A percentile compares a stretch with the other conserved stretches of the same genome.
These are phyloP conservation scores for Aspergillus fumigatus DNA, from an alignment of 2,329 filamentous ascomycete genomes.

Conservation along the genomic window DNA sequence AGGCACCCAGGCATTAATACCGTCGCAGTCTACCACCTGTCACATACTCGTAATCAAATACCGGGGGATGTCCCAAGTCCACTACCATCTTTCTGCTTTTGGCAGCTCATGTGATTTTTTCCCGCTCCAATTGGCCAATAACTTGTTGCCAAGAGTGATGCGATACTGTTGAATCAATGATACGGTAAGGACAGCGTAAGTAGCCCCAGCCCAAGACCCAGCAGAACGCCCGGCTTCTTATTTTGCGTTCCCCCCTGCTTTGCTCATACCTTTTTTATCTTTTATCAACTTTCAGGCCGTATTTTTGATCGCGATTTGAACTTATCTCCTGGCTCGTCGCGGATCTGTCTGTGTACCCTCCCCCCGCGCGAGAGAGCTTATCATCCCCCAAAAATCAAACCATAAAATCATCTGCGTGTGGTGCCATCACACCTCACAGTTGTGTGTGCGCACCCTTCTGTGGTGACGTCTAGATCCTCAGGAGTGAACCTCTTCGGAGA, in stretches of 20 bases:
- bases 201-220: background rate
- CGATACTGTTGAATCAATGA: background rate
- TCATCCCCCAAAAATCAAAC: constrained; percentile 5
- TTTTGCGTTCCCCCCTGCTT: constrained; percentile 18
- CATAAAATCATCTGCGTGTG: background rate
- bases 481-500: constrained; percentile 1
- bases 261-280: constrained; percentile 6
- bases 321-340: constrained; percentile 14
- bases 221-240: constrained; percentile 1
- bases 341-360: constrained; percentile 3
- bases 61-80: constrained; percentile 14
- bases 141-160: background rate
- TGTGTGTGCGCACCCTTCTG: constrained; percentile 5
- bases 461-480: constrained; percentile 18
- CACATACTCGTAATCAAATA: constrained; percentile 6
- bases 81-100: constrained; percentile 2
- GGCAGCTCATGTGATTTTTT: background rate
- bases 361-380: background rate
- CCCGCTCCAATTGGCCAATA: constrained; percentile 1
- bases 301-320: constrained; percentile 2
- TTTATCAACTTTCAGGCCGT: constrained; percentile 5
- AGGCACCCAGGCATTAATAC: constrained; percentile 17
- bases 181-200: background rate
- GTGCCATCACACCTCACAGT: background rate
- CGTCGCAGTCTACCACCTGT: background rate